Evolutionary conservation across 139 green algal species (phyloP).

Genomic region (Chlamydomonas eustigma): DNA sequence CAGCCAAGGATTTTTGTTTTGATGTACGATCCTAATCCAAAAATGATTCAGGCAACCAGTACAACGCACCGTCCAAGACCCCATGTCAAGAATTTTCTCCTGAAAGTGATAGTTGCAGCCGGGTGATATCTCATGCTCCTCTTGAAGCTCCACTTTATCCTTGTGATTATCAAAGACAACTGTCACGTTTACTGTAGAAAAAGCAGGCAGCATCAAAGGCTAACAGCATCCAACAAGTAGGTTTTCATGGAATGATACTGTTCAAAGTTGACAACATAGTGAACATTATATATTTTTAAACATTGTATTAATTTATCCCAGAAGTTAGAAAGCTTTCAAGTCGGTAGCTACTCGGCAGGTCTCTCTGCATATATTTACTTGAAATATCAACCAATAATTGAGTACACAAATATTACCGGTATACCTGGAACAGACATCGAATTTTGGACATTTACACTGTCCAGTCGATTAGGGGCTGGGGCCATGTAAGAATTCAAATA

Average conservation of each 20-base stretch:
- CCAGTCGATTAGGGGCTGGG: neutral
- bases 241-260: no score
- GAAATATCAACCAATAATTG: no score
- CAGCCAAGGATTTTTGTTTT: neutral
- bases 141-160: constrained; percentile 2
- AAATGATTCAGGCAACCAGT: neutral
- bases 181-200: neutral
- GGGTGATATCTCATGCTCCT: neutral
- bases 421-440: neutral
- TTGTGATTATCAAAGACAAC: constrained; percentile 9
- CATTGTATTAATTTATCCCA: no score
- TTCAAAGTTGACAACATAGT: no score
- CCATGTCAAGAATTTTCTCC: constrained; percentile 8
- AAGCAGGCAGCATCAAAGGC: no score
- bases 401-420: no score
- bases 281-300: no score
- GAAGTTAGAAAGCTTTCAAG: no score
- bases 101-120: neutral
- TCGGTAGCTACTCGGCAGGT: no score
- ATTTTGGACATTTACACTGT: constrained; percentile 2
- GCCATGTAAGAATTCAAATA: no score
- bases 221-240: no score
- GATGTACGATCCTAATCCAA: neutral
- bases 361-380: no score
- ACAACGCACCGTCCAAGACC: neutral